phyloP scores from a whole-genome alignment of 257 asterid genomes.

The Scutellaria galericulata region DNA sequence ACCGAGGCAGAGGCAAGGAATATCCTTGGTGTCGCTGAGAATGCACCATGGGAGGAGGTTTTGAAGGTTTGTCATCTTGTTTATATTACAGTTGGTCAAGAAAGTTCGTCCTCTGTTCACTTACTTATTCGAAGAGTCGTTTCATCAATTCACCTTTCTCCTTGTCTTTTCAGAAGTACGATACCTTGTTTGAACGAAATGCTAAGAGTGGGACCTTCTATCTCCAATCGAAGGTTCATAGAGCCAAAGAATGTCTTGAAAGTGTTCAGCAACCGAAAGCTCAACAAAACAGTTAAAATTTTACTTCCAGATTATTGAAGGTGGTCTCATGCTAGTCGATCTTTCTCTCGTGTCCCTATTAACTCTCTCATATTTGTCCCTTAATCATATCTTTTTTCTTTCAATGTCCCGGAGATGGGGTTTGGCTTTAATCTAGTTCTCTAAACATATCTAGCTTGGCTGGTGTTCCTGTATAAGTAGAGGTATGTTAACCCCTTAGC shows the following conservation, averaged over 20 bases:
- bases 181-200: constrained; percentile 66
- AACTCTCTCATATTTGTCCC: neutral
- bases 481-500: neutral
- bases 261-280: constrained; percentile 48
- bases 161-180: constrained; percentile 51
- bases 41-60: constrained; percentile 76
- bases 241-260: constrained; percentile 79
- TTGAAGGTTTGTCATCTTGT: constrained; percentile 48
- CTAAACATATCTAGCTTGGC: constrained; percentile 15
- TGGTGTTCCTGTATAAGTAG: constrained; percentile 30
- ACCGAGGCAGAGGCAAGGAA: constrained; percentile 80
- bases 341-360: constrained; percentile 6
- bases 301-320: neutral
- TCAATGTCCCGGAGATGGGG: neutral
- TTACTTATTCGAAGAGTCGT: neutral
- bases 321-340: constrained; percentile 13
- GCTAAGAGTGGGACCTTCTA: constrained; percentile 67
- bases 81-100: neutral
- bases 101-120: neutral
- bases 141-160: neutral
- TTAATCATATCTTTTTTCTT: neutral
- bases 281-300: constrained; percentile 28
- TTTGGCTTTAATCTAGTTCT: constrained; percentile 2
- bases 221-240: constrained; percentile 71
- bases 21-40: constrained; percentile 72